A percentile compares a stretch with the other conserved stretches of the same genome.
Evolutionary conservation across 805 yeast species (phyloP).

Genomic region (Ogataea zsoltii): DNA sequence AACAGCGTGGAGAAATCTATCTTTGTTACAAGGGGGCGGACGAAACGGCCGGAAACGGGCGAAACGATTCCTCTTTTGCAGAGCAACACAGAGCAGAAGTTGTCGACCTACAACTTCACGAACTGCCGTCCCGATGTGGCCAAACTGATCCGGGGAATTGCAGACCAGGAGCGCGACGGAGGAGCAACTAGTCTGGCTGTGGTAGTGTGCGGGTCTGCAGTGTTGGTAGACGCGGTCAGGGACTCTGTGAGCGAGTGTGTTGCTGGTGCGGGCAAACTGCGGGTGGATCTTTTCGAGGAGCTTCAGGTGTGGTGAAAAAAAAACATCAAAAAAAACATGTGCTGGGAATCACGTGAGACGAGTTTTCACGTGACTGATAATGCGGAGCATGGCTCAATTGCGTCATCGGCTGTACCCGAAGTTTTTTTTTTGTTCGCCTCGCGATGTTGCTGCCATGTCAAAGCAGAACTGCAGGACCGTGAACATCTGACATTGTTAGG

Average conservation of each 20-base stretch:
- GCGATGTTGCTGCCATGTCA: not conserved
- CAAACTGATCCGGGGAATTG: slow-evolving; percentile 9
- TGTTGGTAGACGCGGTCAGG: slow-evolving; percentile 55
- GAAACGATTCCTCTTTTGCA: slow-evolving; percentile 7
- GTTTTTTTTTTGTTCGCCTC: not conserved
- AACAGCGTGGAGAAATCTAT: slow-evolving; percentile 19
- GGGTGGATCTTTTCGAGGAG: slow-evolving; percentile 59
- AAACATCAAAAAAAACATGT: no score
- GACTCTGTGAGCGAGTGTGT: slow-evolving; percentile 35
- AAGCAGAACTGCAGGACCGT: no score
- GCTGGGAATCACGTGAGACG: no score
- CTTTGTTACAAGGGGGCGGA: slow-evolving; percentile 25
- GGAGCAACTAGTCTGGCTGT: slow-evolving; percentile 43
- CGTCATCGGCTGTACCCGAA: not conserved
- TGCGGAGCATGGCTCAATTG: not conserved
- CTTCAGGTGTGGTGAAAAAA: slow-evolving; percentile 55
- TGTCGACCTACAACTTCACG: slow-evolving; percentile 33
- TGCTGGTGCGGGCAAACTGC: slow-evolving; percentile 28
- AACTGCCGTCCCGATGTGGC: slow-evolving; percentile 14
- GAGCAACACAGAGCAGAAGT: slow-evolving; percentile 4
- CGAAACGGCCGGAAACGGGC: not conserved
- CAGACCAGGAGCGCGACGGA: slow-evolving; percentile 1
- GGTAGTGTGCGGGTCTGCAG: slow-evolving; percentile 56
- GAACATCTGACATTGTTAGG: no score
- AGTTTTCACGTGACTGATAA: no score